Conservation (phyloP, 805 yeast genomes). For the Cyberlindnera mississippiensis region DNA sequence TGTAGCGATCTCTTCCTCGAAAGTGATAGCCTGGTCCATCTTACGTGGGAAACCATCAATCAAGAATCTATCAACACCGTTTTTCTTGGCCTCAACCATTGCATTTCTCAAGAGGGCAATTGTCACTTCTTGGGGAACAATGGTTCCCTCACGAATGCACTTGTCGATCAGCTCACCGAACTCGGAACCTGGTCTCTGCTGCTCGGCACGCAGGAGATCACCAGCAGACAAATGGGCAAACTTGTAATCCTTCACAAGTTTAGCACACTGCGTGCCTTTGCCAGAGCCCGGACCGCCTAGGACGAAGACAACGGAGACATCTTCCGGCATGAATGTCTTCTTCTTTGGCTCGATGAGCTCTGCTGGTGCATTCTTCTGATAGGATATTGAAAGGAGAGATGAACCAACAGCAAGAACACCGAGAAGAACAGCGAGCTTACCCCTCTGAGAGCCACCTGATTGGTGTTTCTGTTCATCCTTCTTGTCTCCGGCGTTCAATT, state of each 20-base stretch:
- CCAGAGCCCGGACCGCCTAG: conserved; percentile 99
- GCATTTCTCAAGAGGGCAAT: conserved; percentile 79
- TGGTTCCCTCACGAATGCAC: conserved; percentile 80
- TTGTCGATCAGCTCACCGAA: conserved; percentile 82
- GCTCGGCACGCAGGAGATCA: conserved; percentile 90
- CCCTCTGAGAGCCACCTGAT: conserved; percentile 19
- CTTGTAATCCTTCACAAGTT: conserved; percentile 71
- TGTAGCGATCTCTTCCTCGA: conserved; percentile 73
- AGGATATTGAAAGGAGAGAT: conserved; percentile 39
- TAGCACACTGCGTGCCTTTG: conserved; percentile 94
- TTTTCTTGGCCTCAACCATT: conserved; percentile 47
- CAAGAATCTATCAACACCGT: conserved; percentile 60
- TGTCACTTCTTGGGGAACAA: conserved; percentile 92
- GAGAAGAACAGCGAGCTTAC: conserved; percentile 34
- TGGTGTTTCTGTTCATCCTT: conserved; percentile 3
- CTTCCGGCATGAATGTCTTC: conserved; percentile 53
- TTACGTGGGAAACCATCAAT: conserved; percentile 97
- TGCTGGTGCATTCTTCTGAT: conserved; percentile 41
- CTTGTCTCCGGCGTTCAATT: conserved; percentile 6
- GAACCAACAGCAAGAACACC: conserved; percentile 47
- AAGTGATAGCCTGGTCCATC: conserved; percentile 97
- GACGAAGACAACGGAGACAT: conserved; percentile 80
- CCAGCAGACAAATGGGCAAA: conserved; percentile 96
- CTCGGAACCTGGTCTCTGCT: conserved; percentile 72
- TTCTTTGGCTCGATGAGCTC: conserved; percentile 38